A percentile compares a stretch with the other conserved stretches of the same genome.
phyloP scores from a whole-genome alignment of 176 grass and related monocot species.

The Carex pumila region DNA sequence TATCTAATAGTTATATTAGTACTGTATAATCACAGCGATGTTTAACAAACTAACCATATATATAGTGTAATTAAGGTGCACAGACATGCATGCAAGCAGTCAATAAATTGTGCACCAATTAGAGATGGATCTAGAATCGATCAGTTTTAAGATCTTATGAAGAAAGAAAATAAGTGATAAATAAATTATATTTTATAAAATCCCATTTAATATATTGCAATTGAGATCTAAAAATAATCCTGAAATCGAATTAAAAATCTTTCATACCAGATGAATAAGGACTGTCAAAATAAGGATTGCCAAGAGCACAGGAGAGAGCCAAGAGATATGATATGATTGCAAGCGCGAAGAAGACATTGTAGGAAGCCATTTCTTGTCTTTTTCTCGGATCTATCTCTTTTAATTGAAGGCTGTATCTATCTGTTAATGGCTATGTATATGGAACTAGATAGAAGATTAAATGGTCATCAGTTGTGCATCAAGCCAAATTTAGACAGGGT shows the following conservation, averaged over 20 bases:
- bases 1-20: neutral
- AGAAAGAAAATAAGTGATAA: neutral
- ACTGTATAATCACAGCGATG: neutral
- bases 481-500: constrained; percentile 11
- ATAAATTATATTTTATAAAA: neutral
- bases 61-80: too few relatives aligned
- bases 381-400: neutral
- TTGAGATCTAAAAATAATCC: neutral
- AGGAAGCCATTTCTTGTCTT: constrained; percentile 12
- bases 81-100: too few relatives aligned
- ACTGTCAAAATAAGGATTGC: neutral
- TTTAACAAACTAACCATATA: neutral
- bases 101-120: neutral
- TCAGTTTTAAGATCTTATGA: neutral
- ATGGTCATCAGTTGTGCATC: neutral
- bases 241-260: neutral
- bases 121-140: neutral
- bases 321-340: constrained; percentile 5
- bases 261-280: neutral
- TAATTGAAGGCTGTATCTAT: neutral
- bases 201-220: neutral
- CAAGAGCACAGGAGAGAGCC: neutral
- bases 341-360: constrained; percentile 10
- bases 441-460: neutral
- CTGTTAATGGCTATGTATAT: constrained; percentile 22